Evolutionary conservation across 345 rosid species (phyloP).

Genomic region (Aurinia saxatilis): DNA sequence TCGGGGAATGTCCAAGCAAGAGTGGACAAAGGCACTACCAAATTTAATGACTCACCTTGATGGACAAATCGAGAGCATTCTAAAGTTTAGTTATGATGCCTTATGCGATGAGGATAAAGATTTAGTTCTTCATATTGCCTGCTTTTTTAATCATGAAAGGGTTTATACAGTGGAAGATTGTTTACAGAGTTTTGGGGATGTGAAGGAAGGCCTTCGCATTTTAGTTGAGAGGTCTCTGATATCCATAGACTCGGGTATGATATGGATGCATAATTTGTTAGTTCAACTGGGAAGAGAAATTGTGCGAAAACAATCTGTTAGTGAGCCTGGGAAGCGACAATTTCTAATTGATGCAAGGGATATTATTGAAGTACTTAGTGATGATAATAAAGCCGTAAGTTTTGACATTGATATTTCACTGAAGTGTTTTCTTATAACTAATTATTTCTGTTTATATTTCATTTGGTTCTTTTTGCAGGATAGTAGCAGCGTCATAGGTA

Average conservation of each 20-base stretch:
- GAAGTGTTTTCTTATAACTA: not conserved
- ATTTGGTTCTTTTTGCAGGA: slow-evolving; percentile 2
- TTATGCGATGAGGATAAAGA: too few relatives aligned
- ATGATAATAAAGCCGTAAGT: not conserved
- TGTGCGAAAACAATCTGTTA: too few relatives aligned
- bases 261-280: slow-evolving; percentile 22
- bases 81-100: too few relatives aligned
- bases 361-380: not conserved
- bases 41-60: not conserved
- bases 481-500: not conserved
- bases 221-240: slow-evolving; percentile 14
- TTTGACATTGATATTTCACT: too few relatives aligned
- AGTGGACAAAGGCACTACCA: too few relatives aligned
- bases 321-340: not conserved
- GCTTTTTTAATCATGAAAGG: not conserved
- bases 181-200: not conserved
- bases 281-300: too few relatives aligned
- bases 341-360: slow-evolving; percentile 9
- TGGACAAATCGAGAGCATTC: not conserved
- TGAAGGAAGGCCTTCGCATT: not conserved
- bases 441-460: not conserved
- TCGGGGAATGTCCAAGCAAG: too few relatives aligned
- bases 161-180: not conserved
- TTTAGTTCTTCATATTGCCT: slow-evolving; percentile 29
- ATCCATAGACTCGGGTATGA: not conserved